Percentiles rank a stretch among this genome's conserved stretches.
Evolutionary conservation across 116 monocot species (phyloP).

Genomic region (Zostera marina): DNA sequence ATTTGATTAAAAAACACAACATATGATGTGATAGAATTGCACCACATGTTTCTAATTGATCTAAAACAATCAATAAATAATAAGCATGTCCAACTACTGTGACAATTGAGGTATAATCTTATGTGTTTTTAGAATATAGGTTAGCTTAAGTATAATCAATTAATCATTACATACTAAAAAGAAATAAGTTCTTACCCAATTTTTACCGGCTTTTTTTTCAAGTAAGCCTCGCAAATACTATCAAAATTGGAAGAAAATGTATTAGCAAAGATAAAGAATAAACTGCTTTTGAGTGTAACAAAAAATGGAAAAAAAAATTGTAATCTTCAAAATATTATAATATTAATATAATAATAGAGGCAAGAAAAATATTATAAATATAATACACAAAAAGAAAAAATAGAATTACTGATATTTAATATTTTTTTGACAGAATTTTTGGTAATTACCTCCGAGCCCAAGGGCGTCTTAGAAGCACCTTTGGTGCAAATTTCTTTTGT

Average conservation of each 20-base stretch:
- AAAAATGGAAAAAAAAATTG: not conserved
- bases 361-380: too few species aligned
- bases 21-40: not conserved
- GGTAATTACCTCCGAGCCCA: slow-evolving; percentile 61
- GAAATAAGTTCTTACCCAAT: slow-evolving; percentile 48
- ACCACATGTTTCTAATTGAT: too few species aligned
- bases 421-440: too few species aligned
- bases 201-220: slow-evolving; percentile 76
- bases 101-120: too few species aligned
- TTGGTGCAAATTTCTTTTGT: slow-evolving; percentile 98
- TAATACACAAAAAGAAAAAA: too few species aligned
- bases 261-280: not conserved
- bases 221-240: slow-evolving; percentile 98
- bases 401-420: not conserved
- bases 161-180: not conserved
- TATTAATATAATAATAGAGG: not conserved
- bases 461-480: slow-evolving; percentile 82
- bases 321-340: not conserved
- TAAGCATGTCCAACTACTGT: too few species aligned
- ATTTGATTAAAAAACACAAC: not conserved
- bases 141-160: not conserved
- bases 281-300: not conserved
- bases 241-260: slow-evolving; percentile 10
- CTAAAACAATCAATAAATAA: too few species aligned
- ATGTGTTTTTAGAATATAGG: not conserved